Percentiles rank a stretch among this genome's conserved stretches.
phyloP scores from a whole-genome alignment of 1,139 yeast genomes.

The Saccharomyces pastorianus region DNA sequence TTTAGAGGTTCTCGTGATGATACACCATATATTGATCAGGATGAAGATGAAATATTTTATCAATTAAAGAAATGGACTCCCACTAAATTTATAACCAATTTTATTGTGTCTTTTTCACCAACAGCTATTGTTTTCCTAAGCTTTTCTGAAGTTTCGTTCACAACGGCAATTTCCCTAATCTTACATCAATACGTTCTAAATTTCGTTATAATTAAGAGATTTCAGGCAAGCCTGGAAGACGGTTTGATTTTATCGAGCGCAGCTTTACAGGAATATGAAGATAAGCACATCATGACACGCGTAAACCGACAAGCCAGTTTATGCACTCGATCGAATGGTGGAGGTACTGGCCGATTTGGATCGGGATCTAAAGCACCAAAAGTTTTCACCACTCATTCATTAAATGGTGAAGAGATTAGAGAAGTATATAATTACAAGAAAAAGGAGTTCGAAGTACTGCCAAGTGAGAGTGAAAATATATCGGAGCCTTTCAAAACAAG shows the following conservation, averaged over 20 bases:
- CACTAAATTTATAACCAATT: constrained; percentile 40
- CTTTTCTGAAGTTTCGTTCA: constrained; percentile 36
- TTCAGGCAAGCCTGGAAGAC: constrained; percentile 45
- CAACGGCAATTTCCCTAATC: constrained; percentile 35
- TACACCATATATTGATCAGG: not conserved
- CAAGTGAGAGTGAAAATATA: not conserved
- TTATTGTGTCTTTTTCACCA: constrained; percentile 54
- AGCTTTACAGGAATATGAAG: constrained; percentile 54
- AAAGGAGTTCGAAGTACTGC: constrained; percentile 17
- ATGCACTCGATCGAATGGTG: constrained; percentile 45
- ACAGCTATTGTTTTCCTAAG: constrained; percentile 37
- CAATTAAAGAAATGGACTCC: constrained; percentile 56
- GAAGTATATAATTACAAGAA: constrained; percentile 21
- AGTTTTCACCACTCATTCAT: constrained; percentile 22
- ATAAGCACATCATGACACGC: constrained; percentile 56
- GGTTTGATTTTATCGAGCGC: constrained; percentile 55
- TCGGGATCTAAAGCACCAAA: not conserved
- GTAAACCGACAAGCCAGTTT: constrained; percentile 55
- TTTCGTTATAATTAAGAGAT: constrained; percentile 38
- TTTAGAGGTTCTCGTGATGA: constrained; percentile 1
- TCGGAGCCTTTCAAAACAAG: not conserved
- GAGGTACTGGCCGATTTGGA: constrained; percentile 11
- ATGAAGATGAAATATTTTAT: constrained; percentile 34
- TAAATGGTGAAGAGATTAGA: constrained; percentile 21
- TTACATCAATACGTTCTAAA: constrained; percentile 38